Conservation (phyloP, 1,139 yeast species). For the Kurtzmaniella quercitrusa region DNA sequence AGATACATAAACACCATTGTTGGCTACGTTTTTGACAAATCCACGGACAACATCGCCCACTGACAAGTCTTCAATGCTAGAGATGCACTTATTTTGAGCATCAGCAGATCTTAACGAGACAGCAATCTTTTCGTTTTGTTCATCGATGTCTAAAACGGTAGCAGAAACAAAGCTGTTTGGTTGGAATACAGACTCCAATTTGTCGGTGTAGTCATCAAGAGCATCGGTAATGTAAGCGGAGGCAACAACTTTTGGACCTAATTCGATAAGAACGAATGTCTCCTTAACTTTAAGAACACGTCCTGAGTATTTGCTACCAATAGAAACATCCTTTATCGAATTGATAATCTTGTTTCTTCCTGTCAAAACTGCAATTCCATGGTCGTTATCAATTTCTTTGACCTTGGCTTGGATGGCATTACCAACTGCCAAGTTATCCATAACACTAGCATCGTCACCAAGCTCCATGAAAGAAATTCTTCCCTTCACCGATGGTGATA, state of each 20-base stretch:
- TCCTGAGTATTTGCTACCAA: constrained; percentile 63
- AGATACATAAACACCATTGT: constrained; percentile 76
- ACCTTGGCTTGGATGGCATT: constrained; percentile 62
- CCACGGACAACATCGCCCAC: constrained; percentile 78
- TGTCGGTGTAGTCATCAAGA: constrained; percentile 60
- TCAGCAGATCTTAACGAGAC: constrained; percentile 58
- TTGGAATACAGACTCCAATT: constrained; percentile 49
- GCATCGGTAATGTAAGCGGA: constrained; percentile 76
- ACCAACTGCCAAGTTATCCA: constrained; percentile 63
- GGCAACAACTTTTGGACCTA: constrained; percentile 61
- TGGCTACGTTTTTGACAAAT: constrained; percentile 68
- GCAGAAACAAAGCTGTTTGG: constrained; percentile 60
- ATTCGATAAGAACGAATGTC: constrained; percentile 60
- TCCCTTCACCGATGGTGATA: constrained; percentile 68
- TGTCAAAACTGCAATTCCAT: constrained; percentile 46
- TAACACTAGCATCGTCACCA: constrained; percentile 49
- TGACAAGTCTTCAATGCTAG: constrained; percentile 50
- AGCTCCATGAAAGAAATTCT: constrained; percentile 65
- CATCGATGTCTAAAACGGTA: constrained; percentile 54
- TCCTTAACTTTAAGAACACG: constrained; percentile 61
- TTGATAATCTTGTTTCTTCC: constrained; percentile 44
- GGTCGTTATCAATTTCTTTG: constrained; percentile 49
- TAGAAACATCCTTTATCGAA: constrained; percentile 47
- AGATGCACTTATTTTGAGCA: constrained; percentile 52
- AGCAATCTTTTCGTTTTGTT: constrained; percentile 52